A percentile compares a stretch with the other conserved stretches of the same genome.
Conservation (phyloP, 805 yeast genomes). For the Scheffersomyces stipitis region DNA sequence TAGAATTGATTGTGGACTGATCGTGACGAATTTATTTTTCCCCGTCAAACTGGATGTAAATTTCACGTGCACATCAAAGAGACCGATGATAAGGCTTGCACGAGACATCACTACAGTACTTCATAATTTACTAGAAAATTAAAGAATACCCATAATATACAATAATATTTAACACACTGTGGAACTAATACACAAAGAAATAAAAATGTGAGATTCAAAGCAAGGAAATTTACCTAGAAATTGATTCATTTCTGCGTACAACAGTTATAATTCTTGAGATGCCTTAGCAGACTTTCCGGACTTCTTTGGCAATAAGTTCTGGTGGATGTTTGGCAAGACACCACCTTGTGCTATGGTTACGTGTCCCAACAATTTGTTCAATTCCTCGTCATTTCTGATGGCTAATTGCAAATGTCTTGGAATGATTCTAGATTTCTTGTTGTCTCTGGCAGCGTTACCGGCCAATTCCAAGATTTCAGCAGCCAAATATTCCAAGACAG, state of each 20-base stretch:
- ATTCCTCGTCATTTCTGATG: constrained; percentile 98
- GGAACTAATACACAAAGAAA: background rate
- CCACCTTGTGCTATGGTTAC: constrained; percentile 96
- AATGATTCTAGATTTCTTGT: constrained; percentile 65
- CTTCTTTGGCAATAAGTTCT: constrained; percentile 84
- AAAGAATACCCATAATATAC: too few species aligned
- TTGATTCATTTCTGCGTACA: background rate
- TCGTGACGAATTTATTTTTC: too few species aligned
- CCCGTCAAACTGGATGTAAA: too few species aligned
- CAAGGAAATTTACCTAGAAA: background rate
- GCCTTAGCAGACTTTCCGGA: constrained; percentile 58
- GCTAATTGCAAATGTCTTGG: constrained; percentile 99
- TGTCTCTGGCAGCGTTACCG: constrained; percentile 97
- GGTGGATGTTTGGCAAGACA: constrained; percentile 97
- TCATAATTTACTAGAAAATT: too few species aligned
- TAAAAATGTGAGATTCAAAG: background rate
- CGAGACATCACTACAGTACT: too few species aligned
- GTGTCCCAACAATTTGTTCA: constrained; percentile 87
- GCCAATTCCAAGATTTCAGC: constrained; percentile 98
- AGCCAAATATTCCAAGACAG: constrained; percentile 94
- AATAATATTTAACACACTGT: too few species aligned
- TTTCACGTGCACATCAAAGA: too few species aligned
- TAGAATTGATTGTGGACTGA: too few species aligned
- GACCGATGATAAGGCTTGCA: too few species aligned
- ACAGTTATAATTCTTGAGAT: constrained; percentile 60